These are phyloP conservation scores for Baorangia bicolor DNA, from an alignment of 768 basidiomycete genomes.

Conservation along the genomic window DNA sequence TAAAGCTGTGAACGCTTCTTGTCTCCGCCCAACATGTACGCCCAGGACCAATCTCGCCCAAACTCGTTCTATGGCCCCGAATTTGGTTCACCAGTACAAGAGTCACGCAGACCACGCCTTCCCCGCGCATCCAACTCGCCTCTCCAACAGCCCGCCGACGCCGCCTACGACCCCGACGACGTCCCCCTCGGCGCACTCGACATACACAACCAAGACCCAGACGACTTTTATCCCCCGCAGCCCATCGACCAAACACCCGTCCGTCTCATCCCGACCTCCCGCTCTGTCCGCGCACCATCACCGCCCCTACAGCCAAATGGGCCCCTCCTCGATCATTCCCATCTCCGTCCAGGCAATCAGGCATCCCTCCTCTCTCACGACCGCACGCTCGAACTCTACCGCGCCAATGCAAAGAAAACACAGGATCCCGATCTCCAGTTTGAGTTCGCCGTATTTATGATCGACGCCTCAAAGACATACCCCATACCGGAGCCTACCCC, in stretches of 20 bases:
- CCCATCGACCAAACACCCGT: constrained; percentile 26
- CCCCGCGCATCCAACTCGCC: constrained; percentile 22
- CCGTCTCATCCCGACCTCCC: constrained; percentile 43
- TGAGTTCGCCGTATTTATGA: constrained; percentile 98
- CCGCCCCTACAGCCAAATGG: constrained; percentile 50
- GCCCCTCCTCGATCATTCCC: constrained; percentile 85
- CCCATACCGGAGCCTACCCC: constrained; percentile 69
- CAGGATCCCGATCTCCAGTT: constrained; percentile 97
- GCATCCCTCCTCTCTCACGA: constrained; percentile 93
- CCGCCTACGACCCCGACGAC: constrained; percentile 40
- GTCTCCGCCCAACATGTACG: constrained; percentile 29
- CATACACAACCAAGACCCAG: constrained; percentile 36
- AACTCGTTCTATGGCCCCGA: constrained; percentile 35
- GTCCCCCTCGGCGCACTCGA: constrained; percentile 33
- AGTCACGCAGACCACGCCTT: constrained; percentile 4
- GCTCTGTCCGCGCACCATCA: constrained; percentile 65
- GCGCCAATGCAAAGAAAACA: constrained; percentile 97
- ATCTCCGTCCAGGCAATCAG: constrained; percentile 88
- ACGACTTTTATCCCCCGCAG: constrained; percentile 40
- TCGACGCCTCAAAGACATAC: constrained; percentile 92
- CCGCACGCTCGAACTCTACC: constrained; percentile 95
- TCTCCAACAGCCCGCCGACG: constrained; percentile 31
- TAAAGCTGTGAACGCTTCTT: constrained; percentile 16
- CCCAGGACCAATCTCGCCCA: constrained; percentile 35
- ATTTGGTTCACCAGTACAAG: constrained; percentile 12